phyloP scores from a whole-genome alignment of 306 rosid species.

The Mimosa pudica region DNA sequence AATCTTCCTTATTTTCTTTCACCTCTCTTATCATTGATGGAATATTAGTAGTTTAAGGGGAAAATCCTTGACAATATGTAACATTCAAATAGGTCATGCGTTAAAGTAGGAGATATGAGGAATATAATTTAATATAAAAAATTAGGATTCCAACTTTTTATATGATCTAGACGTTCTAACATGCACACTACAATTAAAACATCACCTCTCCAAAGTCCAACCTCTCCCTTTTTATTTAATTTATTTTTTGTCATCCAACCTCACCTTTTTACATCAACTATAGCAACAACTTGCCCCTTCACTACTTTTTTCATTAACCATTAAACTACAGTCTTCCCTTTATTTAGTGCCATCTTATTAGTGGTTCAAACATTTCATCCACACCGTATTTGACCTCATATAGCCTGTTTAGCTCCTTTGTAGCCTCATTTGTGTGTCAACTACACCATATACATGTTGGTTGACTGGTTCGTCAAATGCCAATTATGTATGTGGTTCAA shows the following conservation, averaged over 20 bases:
- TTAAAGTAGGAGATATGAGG: too few relatives aligned
- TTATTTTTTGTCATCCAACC: not conserved
- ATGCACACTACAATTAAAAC: too few relatives aligned
- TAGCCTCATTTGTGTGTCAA: not conserved
- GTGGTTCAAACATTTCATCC: not conserved
- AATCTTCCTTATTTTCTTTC: too few relatives aligned
- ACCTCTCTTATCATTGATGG: too few relatives aligned
- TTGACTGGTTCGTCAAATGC: not conserved
- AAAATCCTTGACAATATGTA: too few relatives aligned
- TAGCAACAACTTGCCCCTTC: not conserved
- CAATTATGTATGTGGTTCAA: too few relatives aligned
- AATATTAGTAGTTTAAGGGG: too few relatives aligned
- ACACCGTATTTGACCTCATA: not conserved
- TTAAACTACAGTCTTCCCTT: not conserved
- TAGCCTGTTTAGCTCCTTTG: not conserved
- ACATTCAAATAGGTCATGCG: too few relatives aligned
- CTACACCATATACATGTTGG: not conserved
- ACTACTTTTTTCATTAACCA: not conserved
- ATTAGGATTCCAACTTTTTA: too few relatives aligned
- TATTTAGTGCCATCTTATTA: too few relatives aligned
- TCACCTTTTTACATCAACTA: not conserved
- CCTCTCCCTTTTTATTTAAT: not conserved
- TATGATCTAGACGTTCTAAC: too few relatives aligned
- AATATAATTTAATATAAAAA: too few relatives aligned
- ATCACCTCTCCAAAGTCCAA: not conserved